Percentiles rank a stretch among this genome's conserved stretches.
These are phyloP conservation scores for Actinomortierella wolfii DNA, from an alignment of 371 early-diverging fungal genomes.

Conservation along the genomic window DNA sequence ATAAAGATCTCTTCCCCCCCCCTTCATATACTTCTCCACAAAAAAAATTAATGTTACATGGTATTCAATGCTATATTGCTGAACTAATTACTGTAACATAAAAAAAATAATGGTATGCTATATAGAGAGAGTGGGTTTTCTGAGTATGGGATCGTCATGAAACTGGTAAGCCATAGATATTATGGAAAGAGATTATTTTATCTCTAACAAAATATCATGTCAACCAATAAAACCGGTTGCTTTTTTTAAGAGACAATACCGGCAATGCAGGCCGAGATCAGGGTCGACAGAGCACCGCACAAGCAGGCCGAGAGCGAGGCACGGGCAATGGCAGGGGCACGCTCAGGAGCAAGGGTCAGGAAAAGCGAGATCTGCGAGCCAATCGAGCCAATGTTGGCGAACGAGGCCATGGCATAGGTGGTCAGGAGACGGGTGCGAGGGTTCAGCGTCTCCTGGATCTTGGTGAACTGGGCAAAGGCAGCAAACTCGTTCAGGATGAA, in stretches of 20 bases:
- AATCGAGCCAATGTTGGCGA: constrained; percentile 87
- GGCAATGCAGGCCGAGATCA: constrained; percentile 86
- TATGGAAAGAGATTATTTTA: too few relatives aligned
- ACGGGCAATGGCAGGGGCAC: constrained; percentile 75
- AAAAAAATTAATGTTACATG: too few relatives aligned
- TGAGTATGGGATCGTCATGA: too few relatives aligned
- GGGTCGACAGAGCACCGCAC: constrained; percentile 82
- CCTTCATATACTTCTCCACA: too few relatives aligned
- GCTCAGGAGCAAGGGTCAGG: constrained; percentile 81
- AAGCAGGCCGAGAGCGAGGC: constrained; percentile 83
- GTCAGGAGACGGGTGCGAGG: constrained; percentile 58
- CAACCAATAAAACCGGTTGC: too few relatives aligned
- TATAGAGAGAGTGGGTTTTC: too few relatives aligned
- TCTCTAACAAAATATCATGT: too few relatives aligned
- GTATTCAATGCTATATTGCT: too few relatives aligned
- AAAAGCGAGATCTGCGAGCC: constrained; percentile 87
- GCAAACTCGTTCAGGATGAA: constrained; percentile 92
- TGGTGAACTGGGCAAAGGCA: constrained; percentile 67
- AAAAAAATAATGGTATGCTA: too few relatives aligned
- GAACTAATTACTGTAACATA: too few relatives aligned
- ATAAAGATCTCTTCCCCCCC: too few relatives aligned
- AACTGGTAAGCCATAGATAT: too few relatives aligned
- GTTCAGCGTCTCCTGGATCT: constrained; percentile 39
- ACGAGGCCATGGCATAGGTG: constrained; percentile 87
- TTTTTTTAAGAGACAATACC: constrained; percentile 66